phyloP scores from a whole-genome alignment of 2,329 filamentous ascomycete genomes.

The Fusarium vanettenii region DNA sequence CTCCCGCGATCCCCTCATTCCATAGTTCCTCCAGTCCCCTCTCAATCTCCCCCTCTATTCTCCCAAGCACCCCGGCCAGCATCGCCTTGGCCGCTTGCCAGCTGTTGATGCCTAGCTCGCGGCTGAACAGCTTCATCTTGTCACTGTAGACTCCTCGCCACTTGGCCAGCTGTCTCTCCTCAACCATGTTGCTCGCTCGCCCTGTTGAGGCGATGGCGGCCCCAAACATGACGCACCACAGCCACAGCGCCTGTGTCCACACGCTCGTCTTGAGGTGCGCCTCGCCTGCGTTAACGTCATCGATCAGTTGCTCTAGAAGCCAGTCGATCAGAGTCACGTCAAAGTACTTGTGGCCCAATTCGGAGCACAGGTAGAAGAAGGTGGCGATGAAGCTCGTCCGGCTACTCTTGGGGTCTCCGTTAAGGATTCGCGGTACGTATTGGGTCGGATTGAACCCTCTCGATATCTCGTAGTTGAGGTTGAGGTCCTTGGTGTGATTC shows the following conservation, averaged over 20 bases:
- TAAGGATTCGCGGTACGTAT: constrained; percentile 49
- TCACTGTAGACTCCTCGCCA: constrained; percentile 53
- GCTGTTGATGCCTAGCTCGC: constrained; percentile 50
- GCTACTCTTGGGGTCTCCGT: constrained; percentile 52
- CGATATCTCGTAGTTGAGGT: constrained; percentile 53
- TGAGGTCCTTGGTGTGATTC: constrained; percentile 49
- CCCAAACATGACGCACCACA: constrained; percentile 60
- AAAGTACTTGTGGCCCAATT: constrained; percentile 55
- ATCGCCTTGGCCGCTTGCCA: constrained; percentile 54
- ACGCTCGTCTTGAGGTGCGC: constrained; percentile 53
- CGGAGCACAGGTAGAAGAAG: constrained; percentile 60
- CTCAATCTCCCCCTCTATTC: constrained; percentile 55
- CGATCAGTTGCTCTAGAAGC: constrained; percentile 59
- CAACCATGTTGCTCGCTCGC: constrained; percentile 48
- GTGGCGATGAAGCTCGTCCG: constrained; percentile 59
- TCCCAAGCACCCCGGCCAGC: constrained; percentile 54
- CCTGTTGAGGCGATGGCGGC: constrained; percentile 55
- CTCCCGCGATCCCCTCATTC: constrained; percentile 51
- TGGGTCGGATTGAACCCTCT: constrained; percentile 47
- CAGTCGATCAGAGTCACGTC: constrained; percentile 58
- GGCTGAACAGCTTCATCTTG: constrained; percentile 55
- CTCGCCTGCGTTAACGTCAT: constrained; percentile 56
- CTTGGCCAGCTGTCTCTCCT: constrained; percentile 52
- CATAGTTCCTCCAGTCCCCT: constrained; percentile 54
- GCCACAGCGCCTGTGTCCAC: constrained; percentile 57